Base-by-base conservation (phyloP, 225 moss, liverwort and hornwort species). In the Thuidium tamariscinum region DNA sequence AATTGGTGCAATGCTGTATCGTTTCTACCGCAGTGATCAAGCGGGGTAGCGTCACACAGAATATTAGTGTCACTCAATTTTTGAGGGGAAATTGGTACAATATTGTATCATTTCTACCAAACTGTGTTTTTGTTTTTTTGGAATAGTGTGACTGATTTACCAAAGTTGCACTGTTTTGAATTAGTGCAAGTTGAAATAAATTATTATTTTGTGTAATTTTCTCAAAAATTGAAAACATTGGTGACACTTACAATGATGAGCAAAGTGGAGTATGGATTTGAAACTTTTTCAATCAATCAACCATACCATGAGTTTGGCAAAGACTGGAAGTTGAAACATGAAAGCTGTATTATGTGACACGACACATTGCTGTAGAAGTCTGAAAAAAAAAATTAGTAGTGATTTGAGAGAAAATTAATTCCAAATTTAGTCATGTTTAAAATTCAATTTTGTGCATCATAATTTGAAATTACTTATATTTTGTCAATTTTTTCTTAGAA, bases 221-320 rank as follows among this genome's bases (percentile, higher is more conserved):
- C 16, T 16, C 27, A 27, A 23, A 42, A 44, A 27, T 2, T 16
- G 0, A 27, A 44, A 71, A 9, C 10, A 44, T 71, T 44, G 27
- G 27, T 44, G 10, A 16, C 42, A 44, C 10, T 64, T 21, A 2
- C 0, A 26, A 3, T 27, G 26, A 25, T 1, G 6, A 68, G 23
- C 13, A 25, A 42, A 16, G 26, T 27, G 42, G 25, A 69, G 15
- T 4, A 23, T 7, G 7, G 4, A 41, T 41, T 69, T 41, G 13
- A 41, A 39, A 69, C 4, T 4, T 69, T 65, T 41, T 69, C 25
- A 41, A 7, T 41, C 25, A 69, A 23, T 23, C 67, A 5, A 21
- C 7, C 4, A 6, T 3, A 22, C 2, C 7, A 13, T 39, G 3
- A 36, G 8, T 3, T 37, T 3, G 11, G 7, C 10, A 7, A n/a